Evolutionary conservation across 179 eudicot species (phyloP), one percentile per base, ranked within the genome.

Genomic region (Silene vulgaris): DNA sequence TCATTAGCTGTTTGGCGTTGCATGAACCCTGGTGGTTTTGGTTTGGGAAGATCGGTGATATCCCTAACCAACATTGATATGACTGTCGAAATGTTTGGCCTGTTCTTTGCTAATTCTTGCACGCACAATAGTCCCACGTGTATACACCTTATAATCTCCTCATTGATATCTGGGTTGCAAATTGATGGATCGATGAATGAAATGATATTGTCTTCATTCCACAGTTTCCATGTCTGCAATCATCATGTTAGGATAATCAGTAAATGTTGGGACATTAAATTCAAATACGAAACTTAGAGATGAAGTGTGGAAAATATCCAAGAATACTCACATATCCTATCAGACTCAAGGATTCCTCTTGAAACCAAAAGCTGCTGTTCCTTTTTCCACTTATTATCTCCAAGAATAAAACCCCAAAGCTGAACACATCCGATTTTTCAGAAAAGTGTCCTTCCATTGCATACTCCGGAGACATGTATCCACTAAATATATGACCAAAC

Each of bases 101-200:
- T 82, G 43, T 87, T 86, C 59, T 9, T 63, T 17, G 84, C 75
- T 29, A 62, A 71, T 76, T 85, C 84, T 77, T 87, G 88, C n/a
- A 80, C 88, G 35, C 90, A 85, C 57, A 87, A 45, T 12, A 87
- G 80, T 11, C 87, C 90, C 1, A 87, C 79, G 35, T 82, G 84
- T 64, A 84, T 73, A 78, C 85, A 82, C 69, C 82, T 82, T 63
- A 76, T 23, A 16, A 84, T 73, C 74, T 83, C 85, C 66, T 21
- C 11, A 19, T 75, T 52, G 7, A 74, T 48, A 11, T 48, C 14
- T 40, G 74, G 19, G 7, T 52, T 56, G 5, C 11, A n/a, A 13
- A 81, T 79, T 32, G 23, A 43, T 3, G 81, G 70, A 72, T 83
- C 86, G 17, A 85, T n/a, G 6, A 83, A 20, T 48, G 60, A 64